Conservation (phyloP, 2,329 filamentous ascomycete genomes). For the Metarhizium humberi region DNA sequence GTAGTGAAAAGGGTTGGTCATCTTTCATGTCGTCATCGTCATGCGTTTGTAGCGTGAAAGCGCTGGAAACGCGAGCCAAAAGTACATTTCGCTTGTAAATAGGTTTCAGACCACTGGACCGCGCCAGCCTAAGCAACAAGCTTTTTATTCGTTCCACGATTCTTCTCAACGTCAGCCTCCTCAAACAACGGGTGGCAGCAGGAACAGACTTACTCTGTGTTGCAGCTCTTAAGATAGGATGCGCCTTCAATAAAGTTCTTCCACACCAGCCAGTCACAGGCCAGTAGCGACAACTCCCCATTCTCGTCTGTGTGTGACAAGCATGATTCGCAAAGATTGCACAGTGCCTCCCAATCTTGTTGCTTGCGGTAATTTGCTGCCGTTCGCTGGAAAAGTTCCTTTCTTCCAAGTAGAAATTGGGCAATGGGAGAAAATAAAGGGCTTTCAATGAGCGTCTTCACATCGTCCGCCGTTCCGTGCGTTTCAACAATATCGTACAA, state of each 20-base stretch:
- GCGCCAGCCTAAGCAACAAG: slow-evolving; percentile 21
- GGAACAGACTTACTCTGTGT: slow-evolving; percentile 22
- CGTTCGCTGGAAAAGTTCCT: slow-evolving; percentile 35
- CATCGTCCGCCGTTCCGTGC: slow-evolving; percentile 33
- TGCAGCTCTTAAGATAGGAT: slow-evolving; percentile 18
- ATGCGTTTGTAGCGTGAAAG: slow-evolving; percentile 22
- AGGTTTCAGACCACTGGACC: slow-evolving; percentile 19
- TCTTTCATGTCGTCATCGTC: slow-evolving; percentile 21
- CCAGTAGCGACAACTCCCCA: slow-evolving; percentile 29
- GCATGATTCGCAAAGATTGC: slow-evolving; percentile 33
- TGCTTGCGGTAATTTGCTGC: slow-evolving; percentile 27
- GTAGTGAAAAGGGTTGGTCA: slow-evolving; percentile 18
- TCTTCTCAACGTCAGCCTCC: slow-evolving; percentile 13
- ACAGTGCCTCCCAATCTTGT: slow-evolving; percentile 32
- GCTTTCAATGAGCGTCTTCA: slow-evolving; percentile 28
- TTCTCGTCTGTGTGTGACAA: slow-evolving; percentile 28
- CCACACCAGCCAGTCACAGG: slow-evolving; percentile 35
- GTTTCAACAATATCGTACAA: slow-evolving; percentile 37
- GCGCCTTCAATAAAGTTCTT: slow-evolving; percentile 30
- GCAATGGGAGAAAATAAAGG: slow-evolving; percentile 30
- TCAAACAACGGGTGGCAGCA: background rate
- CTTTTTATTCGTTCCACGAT: slow-evolving; percentile 16
- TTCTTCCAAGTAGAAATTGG: slow-evolving; percentile 37
- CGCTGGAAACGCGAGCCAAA: slow-evolving; percentile 27
- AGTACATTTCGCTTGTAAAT: slow-evolving; percentile 31